phyloP scores from a whole-genome alignment of 495 filamentous ascomycete species.

The Neurospora sp. region DNA sequence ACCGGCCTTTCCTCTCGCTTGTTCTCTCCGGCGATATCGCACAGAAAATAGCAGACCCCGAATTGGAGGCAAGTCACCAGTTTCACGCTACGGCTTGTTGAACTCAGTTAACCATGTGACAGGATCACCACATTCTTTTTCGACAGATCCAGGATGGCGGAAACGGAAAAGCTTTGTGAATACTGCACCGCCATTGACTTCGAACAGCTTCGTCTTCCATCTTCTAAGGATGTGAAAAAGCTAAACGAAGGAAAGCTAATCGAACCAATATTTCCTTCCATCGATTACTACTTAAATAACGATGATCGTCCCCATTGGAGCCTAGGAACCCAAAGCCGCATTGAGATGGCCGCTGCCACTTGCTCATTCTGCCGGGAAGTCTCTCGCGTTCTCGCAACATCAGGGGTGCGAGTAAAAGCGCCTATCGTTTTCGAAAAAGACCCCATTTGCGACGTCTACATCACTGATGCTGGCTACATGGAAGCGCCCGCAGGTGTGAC shows the following conservation, averaged over 20 bases:
- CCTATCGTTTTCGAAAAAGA: not conserved
- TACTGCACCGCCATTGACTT: not conserved
- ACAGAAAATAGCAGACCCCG: not conserved
- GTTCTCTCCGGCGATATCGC: not conserved
- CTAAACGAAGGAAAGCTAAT: not conserved
- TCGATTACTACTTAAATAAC: rapidly evolving
- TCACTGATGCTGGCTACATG: not conserved
- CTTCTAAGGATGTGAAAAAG: not conserved
- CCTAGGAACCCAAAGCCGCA: not conserved
- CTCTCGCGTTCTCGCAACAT: not conserved
- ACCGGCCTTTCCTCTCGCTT: not conserved
- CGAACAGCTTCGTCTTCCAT: not conserved
- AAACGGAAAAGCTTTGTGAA: not conserved
- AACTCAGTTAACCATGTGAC: too few species aligned
- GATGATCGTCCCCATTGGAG: not conserved
- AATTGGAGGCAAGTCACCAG: not conserved
- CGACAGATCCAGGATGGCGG: not conserved
- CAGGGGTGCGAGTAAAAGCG: not conserved
- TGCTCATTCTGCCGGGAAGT: not conserved
- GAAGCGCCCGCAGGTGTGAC: not conserved
- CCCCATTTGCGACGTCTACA: not conserved
- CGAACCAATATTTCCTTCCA: not conserved
- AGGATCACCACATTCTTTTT: too few species aligned
- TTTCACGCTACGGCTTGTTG: not conserved
- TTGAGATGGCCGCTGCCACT: not conserved